A percentile compares a stretch with the other conserved stretches of the same genome.
Evolutionary conservation across 2,329 filamentous ascomycete species (phyloP).

Genomic region (Sphaceloma murrayae): DNA sequence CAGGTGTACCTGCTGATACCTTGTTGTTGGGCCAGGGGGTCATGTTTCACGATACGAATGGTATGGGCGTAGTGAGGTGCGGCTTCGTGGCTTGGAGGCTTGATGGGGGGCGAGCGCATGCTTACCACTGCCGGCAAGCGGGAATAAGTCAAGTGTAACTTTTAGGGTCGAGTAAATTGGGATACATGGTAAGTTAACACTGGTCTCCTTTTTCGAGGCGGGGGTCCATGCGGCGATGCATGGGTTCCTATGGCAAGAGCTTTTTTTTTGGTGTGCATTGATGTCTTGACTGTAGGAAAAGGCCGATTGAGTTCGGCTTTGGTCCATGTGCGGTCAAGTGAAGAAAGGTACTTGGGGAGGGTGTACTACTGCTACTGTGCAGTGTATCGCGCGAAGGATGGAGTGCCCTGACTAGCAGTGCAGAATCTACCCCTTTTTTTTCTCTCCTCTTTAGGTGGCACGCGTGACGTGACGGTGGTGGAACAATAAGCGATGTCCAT

Average conservation of each 20-base stretch:
- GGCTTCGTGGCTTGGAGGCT: not conserved
- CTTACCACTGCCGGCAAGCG: no score
- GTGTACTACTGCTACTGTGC: not conserved
- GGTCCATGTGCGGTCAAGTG: not conserved
- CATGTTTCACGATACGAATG: not conserved
- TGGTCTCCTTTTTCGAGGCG: not conserved
- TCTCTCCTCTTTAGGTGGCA: no score
- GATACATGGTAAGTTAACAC: no score
- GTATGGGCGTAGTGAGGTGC: not conserved
- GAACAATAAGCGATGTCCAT: no score
- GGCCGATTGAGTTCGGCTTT: no score
- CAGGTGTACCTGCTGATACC: not conserved
- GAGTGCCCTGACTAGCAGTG: not conserved
- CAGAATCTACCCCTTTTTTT: slow-evolving; percentile 14
- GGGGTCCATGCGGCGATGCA: not conserved
- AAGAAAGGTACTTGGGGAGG: not conserved
- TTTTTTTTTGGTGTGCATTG: no score
- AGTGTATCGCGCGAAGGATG: slow-evolving; percentile 12
- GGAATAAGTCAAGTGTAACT: no score
- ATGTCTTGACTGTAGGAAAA: no score
- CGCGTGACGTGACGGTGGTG: slow-evolving; percentile 5
- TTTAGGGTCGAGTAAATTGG: no score
- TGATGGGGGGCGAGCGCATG: no score
- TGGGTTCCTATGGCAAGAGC: no score
- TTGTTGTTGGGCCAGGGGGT: not conserved